Conservation (phyloP, 345 rosid species). For the Excoecaria agallocha region DNA sequence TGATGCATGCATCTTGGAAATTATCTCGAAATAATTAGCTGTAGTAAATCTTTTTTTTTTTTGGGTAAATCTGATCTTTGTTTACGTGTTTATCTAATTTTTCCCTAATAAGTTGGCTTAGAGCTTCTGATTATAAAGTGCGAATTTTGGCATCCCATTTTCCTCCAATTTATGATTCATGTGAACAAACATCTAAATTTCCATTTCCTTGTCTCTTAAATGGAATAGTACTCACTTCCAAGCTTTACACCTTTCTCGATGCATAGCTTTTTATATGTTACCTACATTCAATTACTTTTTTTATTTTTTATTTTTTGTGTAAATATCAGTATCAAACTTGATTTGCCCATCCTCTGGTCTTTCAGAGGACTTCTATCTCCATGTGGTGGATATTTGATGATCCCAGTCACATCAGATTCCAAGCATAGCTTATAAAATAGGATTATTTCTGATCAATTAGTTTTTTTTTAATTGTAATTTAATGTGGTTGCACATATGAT, state of each 20-base stretch:
- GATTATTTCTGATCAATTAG: not conserved
- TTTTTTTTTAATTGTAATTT: not conserved
- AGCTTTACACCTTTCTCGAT: not conserved
- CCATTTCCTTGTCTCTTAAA: not conserved
- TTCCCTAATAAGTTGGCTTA: not conserved
- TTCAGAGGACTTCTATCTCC: not conserved
- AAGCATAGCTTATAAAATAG: not conserved
- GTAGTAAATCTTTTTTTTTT: not conserved
- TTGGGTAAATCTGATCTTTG: not conserved
- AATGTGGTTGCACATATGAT: not conserved
- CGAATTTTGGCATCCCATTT: not conserved
- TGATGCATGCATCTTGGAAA: not conserved
- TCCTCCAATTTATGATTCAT: no score
- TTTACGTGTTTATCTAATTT: not conserved
- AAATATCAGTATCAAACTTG: not conserved
- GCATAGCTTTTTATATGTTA: not conserved
- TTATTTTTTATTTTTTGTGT: no score
- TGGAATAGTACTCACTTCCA: not conserved
- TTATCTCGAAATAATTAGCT: not conserved
- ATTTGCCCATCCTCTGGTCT: not conserved
- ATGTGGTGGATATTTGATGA: not conserved
- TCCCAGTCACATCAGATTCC: not conserved
- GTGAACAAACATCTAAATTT: not conserved
- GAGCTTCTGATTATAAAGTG: not conserved
- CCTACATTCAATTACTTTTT: not conserved